These are phyloP conservation scores for Globisporangium rhizosaccharum DNA, from an alignment of 352 stramenopile genomes.

Conservation along the genomic window DNA sequence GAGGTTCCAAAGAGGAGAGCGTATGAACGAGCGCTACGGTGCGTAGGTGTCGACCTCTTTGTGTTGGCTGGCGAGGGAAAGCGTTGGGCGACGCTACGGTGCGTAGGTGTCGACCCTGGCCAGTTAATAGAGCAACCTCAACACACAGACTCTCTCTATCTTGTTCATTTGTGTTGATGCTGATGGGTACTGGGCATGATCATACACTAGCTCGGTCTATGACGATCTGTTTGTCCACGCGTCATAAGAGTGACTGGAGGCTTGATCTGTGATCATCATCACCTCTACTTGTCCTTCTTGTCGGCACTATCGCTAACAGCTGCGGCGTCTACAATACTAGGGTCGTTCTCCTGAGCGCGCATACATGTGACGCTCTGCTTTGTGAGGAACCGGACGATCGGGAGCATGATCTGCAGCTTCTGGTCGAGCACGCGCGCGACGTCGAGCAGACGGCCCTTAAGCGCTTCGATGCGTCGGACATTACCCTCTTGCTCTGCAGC, in stretches of 20 bases:
- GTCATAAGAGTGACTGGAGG: no score
- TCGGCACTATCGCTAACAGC: conserved; percentile 7
- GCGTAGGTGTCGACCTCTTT: conserved; percentile 86
- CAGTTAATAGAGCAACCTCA: conserved; percentile 29
- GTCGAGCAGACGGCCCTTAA: conserved; percentile 49
- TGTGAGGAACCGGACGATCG: conserved; percentile 51
- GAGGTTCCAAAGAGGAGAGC: conserved; percentile 60
- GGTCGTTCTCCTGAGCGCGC: not conserved
- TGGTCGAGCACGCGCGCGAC: conserved; percentile 48
- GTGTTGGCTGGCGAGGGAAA: conserved; percentile 53
- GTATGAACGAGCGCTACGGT: conserved; percentile 86
- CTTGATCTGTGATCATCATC: no score
- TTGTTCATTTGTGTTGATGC: not conserved
- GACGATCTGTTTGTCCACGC: no score
- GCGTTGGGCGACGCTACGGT: conserved; percentile 7
- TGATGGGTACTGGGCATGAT: not conserved
- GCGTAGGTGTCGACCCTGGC: conserved; percentile 70
- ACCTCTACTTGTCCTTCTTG: conserved; percentile 46
- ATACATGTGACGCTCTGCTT: conserved; percentile 50
- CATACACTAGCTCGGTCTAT: not conserved
- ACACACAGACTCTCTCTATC: conserved; percentile 5
- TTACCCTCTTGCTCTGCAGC: conserved; percentile 39
- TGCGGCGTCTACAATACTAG: not conserved
- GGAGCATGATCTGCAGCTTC: conserved; percentile 51
- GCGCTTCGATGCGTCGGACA: conserved; percentile 34